A percentile compares a stretch with the other conserved stretches of the same genome.
Conservation (phyloP, 495 filamentous ascomycete species). For the Aspergillus wentii region DNA sequence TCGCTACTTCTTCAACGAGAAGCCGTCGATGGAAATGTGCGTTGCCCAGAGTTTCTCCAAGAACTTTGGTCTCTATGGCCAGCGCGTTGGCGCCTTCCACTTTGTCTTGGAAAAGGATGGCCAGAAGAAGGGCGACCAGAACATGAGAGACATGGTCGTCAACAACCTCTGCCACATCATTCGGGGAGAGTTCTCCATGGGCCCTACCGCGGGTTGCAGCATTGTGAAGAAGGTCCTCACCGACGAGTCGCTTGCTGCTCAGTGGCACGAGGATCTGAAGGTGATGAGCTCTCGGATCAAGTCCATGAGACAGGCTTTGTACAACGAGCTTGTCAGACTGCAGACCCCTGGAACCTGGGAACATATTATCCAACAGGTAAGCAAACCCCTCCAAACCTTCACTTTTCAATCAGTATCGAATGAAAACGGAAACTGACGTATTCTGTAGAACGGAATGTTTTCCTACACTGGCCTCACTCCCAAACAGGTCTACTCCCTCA, state of each 20-base stretch:
- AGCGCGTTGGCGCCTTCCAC: constrained; percentile 48
- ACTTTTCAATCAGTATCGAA: neutral
- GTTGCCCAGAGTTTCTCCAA: constrained; percentile 52
- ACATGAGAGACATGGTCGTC: constrained; percentile 33
- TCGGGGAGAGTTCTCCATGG: constrained; percentile 46
- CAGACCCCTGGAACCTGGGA: constrained; percentile 47
- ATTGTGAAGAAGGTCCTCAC: constrained; percentile 47
- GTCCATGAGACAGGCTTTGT: constrained; percentile 41
- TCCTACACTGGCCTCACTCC: constrained; percentile 45
- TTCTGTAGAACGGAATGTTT: constrained; percentile 48
- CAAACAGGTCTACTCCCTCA: constrained; percentile 38
- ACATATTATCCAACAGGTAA: constrained; percentile 44
- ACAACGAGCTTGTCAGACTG: constrained; percentile 35
- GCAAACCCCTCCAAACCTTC: neutral
- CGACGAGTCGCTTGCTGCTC: constrained; percentile 28
- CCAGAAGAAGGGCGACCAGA: constrained; percentile 20
- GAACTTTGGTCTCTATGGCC: constrained; percentile 53
- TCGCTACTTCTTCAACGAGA: constrained; percentile 46
- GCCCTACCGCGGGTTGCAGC: constrained; percentile 42
- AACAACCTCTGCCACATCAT: constrained; percentile 42
- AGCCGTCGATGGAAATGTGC: constrained; percentile 46
- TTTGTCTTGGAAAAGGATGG: constrained; percentile 31
- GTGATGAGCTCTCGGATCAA: constrained; percentile 50
- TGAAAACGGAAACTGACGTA: constrained; percentile 10
- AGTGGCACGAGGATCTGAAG: constrained; percentile 46